Evolutionary conservation across 2,329 filamentous ascomycete genomes (phyloP), one percentile per base, ranked within the genome.

Genomic region (Fusarium sp.): DNA sequence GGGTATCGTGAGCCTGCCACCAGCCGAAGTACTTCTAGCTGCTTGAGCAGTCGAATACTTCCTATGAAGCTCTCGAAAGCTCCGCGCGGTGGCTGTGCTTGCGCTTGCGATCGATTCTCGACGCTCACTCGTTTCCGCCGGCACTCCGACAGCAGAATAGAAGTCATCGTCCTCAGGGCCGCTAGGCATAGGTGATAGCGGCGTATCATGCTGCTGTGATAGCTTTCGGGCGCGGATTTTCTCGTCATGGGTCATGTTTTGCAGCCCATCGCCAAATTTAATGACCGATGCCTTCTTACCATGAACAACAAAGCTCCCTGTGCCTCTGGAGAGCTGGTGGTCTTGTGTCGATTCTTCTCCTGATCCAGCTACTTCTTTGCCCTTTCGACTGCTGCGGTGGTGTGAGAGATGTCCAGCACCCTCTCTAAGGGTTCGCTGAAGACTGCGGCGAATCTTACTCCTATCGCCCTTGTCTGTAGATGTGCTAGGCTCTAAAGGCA

Each of bases 231-330:
- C 79, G 53, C 87, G 85, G 37, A 92, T 77, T 33, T 88, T 86
- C 70, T 93, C 90, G 58, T 94, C 91, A 0, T 87, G 83, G 1
- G 88, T 84, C 76, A 93, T 86, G 56, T 84, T 89, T 70, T 94
- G 89, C 79, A 97, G 88, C 68, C 97, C 94, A n/a, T 88, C 88
- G 9, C 93, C 93, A 72, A 99, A 96, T n/a, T 92, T 96, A 66
- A 99, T 92, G 52, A 99, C 91, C 1, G 93, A 97, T 3, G 95
- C 95, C 76, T 99, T 98, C 80, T 98, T 99, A 58, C 95, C 94
- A 71, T 99, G 95, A 4, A 99, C 88, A 4, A 95, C 96, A 74
- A 99, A 99, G 69, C 92, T 96, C 6, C 92, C 92, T 11, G 91
- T 87, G 11, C 90, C 89, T 43, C 95, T 87, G 7, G 90, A 82